Evolutionary conservation across 148 eudicot species (phyloP).

Genomic region (Salicornia ramosissima): DNA sequence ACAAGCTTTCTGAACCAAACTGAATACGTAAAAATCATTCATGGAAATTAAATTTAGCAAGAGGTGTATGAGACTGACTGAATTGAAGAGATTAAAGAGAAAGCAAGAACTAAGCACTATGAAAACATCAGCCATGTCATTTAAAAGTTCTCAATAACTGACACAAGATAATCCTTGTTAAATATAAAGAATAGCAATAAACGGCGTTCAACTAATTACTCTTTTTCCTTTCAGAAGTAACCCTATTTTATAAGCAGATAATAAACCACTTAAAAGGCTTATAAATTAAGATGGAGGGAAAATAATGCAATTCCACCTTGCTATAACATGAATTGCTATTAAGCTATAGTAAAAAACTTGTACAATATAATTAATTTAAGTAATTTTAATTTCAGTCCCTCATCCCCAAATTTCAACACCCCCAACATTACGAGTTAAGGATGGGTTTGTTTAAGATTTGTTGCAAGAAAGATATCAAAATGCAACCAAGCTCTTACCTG

Average conservation of each 20-base stretch:
- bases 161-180: background rate
- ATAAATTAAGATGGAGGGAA: background rate
- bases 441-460: too few relatives aligned
- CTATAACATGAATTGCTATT: background rate
- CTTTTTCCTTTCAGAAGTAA: background rate
- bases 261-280: background rate
- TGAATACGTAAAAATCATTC: background rate
- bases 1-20: background rate
- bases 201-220: background rate
- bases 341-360: background rate
- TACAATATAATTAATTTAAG: background rate
- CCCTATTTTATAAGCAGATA: background rate
- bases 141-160: background rate
- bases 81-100: background rate
- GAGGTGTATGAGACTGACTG: background rate
- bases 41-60: background rate
- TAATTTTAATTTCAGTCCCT: background rate
- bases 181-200: background rate
- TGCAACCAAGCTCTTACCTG: slow-evolving; percentile 38
- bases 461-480: background rate
- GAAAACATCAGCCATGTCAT: background rate
- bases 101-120: background rate
- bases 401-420: too few relatives aligned
- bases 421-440: too few relatives aligned
- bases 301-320: background rate